Base-by-base conservation (phyloP, 495 filamentous ascomycete genomes). In the Penicillium bovifimosum region DNA sequence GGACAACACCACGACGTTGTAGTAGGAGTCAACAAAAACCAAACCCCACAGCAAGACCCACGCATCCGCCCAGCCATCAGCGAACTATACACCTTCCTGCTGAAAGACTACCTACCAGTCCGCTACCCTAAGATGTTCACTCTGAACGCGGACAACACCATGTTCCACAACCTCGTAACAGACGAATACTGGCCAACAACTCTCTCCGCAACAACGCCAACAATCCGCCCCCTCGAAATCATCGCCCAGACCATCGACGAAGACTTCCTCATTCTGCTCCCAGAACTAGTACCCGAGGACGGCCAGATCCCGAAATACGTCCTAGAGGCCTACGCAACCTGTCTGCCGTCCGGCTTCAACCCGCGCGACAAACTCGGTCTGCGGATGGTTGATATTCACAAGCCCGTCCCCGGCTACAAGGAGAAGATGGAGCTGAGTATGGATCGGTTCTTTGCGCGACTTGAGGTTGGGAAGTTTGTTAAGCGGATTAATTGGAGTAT, bases 251-350 rank as follows among this genome's bases (percentile, higher is more conserved):
- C 50, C 5, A 50, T 62, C 3, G 60, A 62, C 27, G 60, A 62
- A 41, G 90, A 96, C 48, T 80, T 92, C 65, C 79, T 92, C 26
- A 70, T 96, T 44, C 76, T 95, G 3, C 70, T 85, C 8, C 86
- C 86, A 1, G 70, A 72, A 2, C 52, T 40, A 1, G 41, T 27
- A 13, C 29, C 32, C 10, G 24, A 36, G 4, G 36, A 40, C 2
- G 35, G 28, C 0, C 50, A 60, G 17, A 43, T 56, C n/a, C 41
- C 54, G 5, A 61, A 58, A 27, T 91, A 91, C 60, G 70, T 73
- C 20, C 77, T 87, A 13, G 69, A 83, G 54, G 87, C 82, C 3
- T 92, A 86, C 60, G 70, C 81, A 13, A 81, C 80, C 43, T 88
- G 85, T 63, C 90, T 84, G 55, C 87, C 90, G 0, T 74, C 80